Conservation (phyloP, 1,284 basidiomycete species). For the Malassezia nana region DNA sequence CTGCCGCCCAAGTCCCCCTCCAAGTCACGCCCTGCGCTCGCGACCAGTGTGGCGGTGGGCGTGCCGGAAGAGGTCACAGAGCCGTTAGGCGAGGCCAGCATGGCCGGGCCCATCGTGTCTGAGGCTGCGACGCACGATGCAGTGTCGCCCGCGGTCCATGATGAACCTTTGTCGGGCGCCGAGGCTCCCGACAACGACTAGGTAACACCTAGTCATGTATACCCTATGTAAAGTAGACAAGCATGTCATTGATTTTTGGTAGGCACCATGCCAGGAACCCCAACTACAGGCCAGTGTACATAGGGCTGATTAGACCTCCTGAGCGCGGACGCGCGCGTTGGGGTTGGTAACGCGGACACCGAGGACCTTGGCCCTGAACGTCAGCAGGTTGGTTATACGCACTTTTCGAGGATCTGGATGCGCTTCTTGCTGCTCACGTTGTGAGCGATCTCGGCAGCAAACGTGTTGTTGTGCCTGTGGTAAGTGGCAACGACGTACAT, state of each 20-base stretch:
- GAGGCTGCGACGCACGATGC: background rate
- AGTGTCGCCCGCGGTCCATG: background rate
- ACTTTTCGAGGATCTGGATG: conserved; percentile 76
- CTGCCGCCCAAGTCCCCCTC: background rate
- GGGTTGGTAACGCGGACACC: conserved; percentile 75
- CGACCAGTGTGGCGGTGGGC: background rate
- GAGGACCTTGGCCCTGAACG: conserved; percentile 41
- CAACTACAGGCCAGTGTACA: conserved; percentile 3
- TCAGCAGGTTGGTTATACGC: conserved; percentile 35
- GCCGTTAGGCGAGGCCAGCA: background rate
- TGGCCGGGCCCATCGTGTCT: background rate
- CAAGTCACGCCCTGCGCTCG: background rate
- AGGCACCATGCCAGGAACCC: conserved; percentile 7
- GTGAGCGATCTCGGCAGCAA: conserved; percentile 93
- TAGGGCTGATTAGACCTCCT: conserved; percentile 58
- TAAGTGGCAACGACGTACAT: conserved; percentile 26
- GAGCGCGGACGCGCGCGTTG: conserved; percentile 85
- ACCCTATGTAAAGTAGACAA: conserved; percentile 2
- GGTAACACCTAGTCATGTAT: background rate
- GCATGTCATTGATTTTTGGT: conserved; percentile 7
- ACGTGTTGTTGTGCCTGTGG: conserved; percentile 97
- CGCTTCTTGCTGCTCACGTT: conserved; percentile 95
- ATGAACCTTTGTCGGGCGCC: background rate
- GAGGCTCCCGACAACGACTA: background rate
- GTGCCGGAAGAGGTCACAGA: background rate